A percentile compares a stretch with the other conserved stretches of the same genome.
Evolutionary conservation across 2,329 filamentous ascomycete genomes (phyloP).

Genomic region (Pezicula rhizophila): DNA sequence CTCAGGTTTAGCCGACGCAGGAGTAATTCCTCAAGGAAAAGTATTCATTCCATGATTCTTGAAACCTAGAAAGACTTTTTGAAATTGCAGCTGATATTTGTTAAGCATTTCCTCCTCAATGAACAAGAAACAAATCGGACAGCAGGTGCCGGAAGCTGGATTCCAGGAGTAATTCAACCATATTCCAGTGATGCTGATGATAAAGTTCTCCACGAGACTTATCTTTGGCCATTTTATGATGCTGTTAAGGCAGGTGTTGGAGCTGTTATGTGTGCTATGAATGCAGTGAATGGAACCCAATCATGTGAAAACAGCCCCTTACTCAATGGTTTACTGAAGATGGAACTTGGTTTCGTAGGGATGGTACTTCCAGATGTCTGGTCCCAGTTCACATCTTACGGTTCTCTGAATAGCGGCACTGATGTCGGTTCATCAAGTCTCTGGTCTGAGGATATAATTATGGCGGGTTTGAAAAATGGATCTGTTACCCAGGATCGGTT

Average conservation of each 20-base stretch:
- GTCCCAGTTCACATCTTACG: neutral
- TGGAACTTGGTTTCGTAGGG: neutral
- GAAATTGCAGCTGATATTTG: constrained; percentile 28
- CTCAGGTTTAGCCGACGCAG: constrained; percentile 59
- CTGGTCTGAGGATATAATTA: neutral
- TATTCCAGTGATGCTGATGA: constrained; percentile 76
- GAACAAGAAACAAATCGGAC: constrained; percentile 58
- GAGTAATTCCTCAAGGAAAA: constrained; percentile 64
- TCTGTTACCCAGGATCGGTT: constrained; percentile 48
- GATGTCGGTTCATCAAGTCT: neutral
- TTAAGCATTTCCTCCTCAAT: constrained; percentile 65
- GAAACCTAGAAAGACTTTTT: neutral
- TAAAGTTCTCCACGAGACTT: constrained; percentile 66
- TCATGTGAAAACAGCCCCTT: constrained; percentile 71
- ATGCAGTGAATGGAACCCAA: constrained; percentile 62
- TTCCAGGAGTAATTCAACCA: constrained; percentile 36
- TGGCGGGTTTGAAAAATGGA: neutral
- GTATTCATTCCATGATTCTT: constrained; percentile 20
- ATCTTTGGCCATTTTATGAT: constrained; percentile 79
- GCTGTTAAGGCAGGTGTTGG: constrained; percentile 75
- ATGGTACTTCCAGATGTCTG: neutral
- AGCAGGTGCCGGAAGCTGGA: neutral
- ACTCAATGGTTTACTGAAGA: constrained; percentile 58
- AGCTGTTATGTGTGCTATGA: constrained; percentile 76
- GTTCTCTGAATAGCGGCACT: neutral